phyloP scores from a whole-genome alignment of 164 flowering plant species.

The Malania oleifera region DNA sequence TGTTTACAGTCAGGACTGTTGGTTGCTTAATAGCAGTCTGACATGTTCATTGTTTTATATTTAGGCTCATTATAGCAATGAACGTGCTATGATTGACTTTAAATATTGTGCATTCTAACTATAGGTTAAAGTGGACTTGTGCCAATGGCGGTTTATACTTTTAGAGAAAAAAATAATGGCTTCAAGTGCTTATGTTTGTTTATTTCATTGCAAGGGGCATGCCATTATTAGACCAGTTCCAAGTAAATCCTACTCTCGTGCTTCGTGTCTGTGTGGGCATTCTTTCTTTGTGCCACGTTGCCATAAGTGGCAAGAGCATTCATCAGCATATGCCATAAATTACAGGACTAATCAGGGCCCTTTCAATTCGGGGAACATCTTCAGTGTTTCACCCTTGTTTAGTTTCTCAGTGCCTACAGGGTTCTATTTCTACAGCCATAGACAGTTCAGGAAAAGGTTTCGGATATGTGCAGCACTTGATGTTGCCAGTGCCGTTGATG shows the following conservation, averaged over 20 bases:
- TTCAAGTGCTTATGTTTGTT: slow-evolving; percentile 6
- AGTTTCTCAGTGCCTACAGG: slow-evolving; percentile 24
- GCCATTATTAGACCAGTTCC: slow-evolving; percentile 22
- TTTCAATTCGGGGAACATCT: slow-evolving; percentile 13
- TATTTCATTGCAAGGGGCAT: slow-evolving; percentile 41
- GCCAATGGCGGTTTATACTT: not conserved
- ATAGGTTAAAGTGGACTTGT: no score
- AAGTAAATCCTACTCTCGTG: slow-evolving; percentile 20
- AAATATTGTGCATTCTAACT: no score
- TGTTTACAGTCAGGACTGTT: no score
- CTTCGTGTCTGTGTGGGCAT: slow-evolving; percentile 23
- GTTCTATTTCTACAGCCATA: slow-evolving; percentile 16
- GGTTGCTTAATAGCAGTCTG: no score
- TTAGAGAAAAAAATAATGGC: not conserved
- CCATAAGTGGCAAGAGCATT: slow-evolving; percentile 13
- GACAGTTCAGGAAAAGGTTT: slow-evolving; percentile 20
- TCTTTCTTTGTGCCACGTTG: slow-evolving; percentile 16
- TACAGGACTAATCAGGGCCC: slow-evolving; percentile 20
- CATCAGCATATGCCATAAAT: slow-evolving; percentile 16
- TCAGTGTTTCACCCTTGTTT: slow-evolving; percentile 19
- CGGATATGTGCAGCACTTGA: slow-evolving; percentile 47
- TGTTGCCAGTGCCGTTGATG: slow-evolving; percentile 79
- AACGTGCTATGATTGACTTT: no score
- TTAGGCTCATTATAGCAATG: no score
- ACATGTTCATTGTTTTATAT: no score